Evolutionary conservation across 2,329 filamentous ascomycete genomes (phyloP).

Genomic region (Dryadomyces quercus-mongolicae): DNA sequence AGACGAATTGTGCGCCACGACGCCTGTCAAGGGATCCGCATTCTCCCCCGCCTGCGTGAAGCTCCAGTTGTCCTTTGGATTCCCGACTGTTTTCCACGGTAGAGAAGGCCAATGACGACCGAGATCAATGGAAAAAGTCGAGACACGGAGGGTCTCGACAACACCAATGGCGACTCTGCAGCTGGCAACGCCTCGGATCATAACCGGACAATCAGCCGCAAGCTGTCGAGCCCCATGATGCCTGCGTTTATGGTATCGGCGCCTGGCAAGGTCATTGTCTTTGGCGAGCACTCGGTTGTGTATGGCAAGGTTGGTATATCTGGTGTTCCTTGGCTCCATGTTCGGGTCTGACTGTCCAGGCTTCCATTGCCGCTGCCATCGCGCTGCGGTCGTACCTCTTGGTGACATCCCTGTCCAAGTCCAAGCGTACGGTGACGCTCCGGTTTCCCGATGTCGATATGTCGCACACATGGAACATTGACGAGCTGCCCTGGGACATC

Average conservation of each 20-base stretch:
- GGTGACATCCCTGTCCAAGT: slow-evolving; percentile 88
- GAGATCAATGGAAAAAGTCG: slow-evolving; percentile 12
- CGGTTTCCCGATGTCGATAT: slow-evolving; percentile 87
- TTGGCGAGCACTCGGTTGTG: slow-evolving; percentile 96
- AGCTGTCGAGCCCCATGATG: slow-evolving; percentile 55
- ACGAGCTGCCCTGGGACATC: slow-evolving; percentile 72
- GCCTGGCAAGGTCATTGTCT: slow-evolving; percentile 95
- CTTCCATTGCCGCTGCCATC: slow-evolving; percentile 88
- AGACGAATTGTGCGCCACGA: too few species aligned
- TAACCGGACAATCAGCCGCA: slow-evolving; percentile 32
- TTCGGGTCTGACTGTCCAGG: slow-evolving; percentile 30
- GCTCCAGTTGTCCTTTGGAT: too few species aligned
- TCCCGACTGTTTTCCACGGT: not conserved
- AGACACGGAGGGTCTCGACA: slow-evolving; percentile 13
- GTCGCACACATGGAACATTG: slow-evolving; percentile 87
- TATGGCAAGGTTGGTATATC: slow-evolving; percentile 63
- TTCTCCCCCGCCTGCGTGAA: too few species aligned
- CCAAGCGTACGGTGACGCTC: slow-evolving; percentile 73
- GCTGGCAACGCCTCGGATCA: slow-evolving; percentile 22
- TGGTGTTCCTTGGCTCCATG: not conserved
- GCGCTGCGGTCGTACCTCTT: slow-evolving; percentile 93
- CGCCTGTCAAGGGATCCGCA: too few species aligned
- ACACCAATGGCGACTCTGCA: slow-evolving; percentile 9
- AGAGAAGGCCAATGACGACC: slow-evolving; percentile 10
- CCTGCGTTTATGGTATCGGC: slow-evolving; percentile 97